Evolutionary conservation across 345 rosid species (phyloP), one percentile per base, ranked within the genome.

Genomic region (Brassica incana): DNA sequence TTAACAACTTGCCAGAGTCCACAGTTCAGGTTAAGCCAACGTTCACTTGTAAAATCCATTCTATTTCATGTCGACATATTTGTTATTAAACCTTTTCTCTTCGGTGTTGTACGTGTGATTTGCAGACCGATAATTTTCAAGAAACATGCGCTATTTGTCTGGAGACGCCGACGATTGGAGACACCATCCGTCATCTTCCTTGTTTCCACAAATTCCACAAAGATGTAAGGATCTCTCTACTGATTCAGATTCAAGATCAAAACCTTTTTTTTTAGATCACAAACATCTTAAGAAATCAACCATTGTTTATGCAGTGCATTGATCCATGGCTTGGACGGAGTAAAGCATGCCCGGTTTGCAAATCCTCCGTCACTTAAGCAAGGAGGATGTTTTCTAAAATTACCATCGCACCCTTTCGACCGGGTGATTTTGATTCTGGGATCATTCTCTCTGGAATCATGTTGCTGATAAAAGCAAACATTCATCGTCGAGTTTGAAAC

Each of bases 141-240:
- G 98, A 92, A 81, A 85, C 85, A 12, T 95, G 98, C 73, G 96
- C 90, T 14, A 82, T 95, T 59, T 95, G 97, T 84, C 91, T 95
- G 60, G 99, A 95, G 50, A 81, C 85, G 32, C 99, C 98, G 0
- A 71, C 84, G 29, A 58, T 79, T 65, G 98, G 99, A 82, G 98
- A 93, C 65, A 86, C 88, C 9, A 88, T 93, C 63, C 96, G 96
- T 14, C 98, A 93, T 80, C 98, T 95, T 33, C 99, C 98, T 73
- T 95, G 99, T 88, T 82, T 95, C 40, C 99, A 95, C 86, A 95
- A 95, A 81, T 95, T 95, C 84, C 99, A 95, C 81, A 95, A 95
- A 84, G 91, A 85, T 75, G 99, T 95, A 84, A 48, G 83, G 14
- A 40, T 27, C 65, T 67, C 75, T 20, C 72, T 40, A 25, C 77